Conservation (phyloP, 1,284 basidiomycete genomes). For the Ustilago hordei region DNA sequence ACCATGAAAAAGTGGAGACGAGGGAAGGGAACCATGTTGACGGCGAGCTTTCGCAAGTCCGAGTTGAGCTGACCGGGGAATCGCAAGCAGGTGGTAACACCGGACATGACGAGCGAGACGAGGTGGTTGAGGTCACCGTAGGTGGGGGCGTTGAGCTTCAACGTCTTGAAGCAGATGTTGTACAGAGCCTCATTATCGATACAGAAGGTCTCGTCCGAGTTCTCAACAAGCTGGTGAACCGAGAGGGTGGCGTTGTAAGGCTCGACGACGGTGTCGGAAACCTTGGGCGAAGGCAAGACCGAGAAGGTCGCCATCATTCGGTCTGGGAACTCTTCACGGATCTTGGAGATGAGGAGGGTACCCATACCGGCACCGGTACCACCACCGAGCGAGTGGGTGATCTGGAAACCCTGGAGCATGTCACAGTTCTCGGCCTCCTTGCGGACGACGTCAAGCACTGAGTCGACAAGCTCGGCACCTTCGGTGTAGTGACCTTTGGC, state of each 20-base stretch:
- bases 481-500: conserved; percentile 76
- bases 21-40: conserved; percentile 78
- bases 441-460: conserved; percentile 75
- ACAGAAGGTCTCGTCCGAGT: conserved; percentile 88
- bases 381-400: conserved; percentile 92
- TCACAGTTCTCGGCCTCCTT: conserved; percentile 79
- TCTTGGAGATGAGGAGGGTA: conserved; percentile 68
- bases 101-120: conserved; percentile 87
- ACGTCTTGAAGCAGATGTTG: conserved; percentile 81
- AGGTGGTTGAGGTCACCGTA: conserved; percentile 73
- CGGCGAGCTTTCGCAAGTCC: conserved; percentile 89
- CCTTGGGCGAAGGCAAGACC: conserved; percentile 89
- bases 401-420: conserved; percentile 91
- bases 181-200: conserved; percentile 96
- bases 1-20: conserved; percentile 70
- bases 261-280: conserved; percentile 96
- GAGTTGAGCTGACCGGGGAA: conserved; percentile 96
- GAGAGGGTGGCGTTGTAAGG: conserved; percentile 92
- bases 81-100: conserved; percentile 86
- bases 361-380: conserved; percentile 73
- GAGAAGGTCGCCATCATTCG: conserved; percentile 95
- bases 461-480: conserved; percentile 86
- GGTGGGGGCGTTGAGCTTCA: conserved; percentile 76
- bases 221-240: conserved; percentile 88
- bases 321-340: conserved; percentile 72